Base-by-base conservation (phyloP, 164 flowering plant genomes). In the Magnolia kwangsiensis region DNA sequence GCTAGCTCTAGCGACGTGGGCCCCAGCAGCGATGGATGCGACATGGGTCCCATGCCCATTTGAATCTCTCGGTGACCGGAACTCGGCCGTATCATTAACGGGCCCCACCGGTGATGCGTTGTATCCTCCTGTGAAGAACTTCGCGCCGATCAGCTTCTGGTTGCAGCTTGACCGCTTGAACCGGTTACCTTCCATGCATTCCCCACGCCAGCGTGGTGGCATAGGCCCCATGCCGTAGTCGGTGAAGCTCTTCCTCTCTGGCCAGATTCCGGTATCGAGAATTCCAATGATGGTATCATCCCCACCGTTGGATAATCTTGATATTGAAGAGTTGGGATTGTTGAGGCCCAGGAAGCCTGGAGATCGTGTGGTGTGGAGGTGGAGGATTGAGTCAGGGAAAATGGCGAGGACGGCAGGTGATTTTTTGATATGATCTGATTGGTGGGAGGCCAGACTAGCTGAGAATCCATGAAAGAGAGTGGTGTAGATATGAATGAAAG, bases 1-100 rank as follows among this genome's bases (percentile, higher is more conserved):
- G 2, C 51, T 51, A 9, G 73, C 78, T 19, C 72, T 67, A 8
- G 19, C 5, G 63, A 75, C 78, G 10, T 13, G 73, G 13, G 51
- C 8, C 50, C 78, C 78, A 29, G 78, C 78, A 18, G 78, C 78
- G 9, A 75, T 31, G 8, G 78, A 75, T 1, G 79, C 75, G 0
- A 72, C 75, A 21, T 82, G 82, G 1, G 78, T 79, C 8, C 82
- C 84, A 31, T 82, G 84, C 14, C 82, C 82, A 20, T 79, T 78
- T 8, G 67, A 51, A 63, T 82, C 84, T 61, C 80, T 63, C 16
- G 84, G 65, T 2, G 81, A 79, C 6, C 67, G 78, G 55, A 79
- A 76, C 65, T 76, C 77, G 7, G 9, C 63, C 21, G 37, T 72
- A 3, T 61, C 51, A 23, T 51, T 50, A 24, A 50, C 70, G 61